A percentile compares a stretch with the other conserved stretches of the same genome.
Conservation (phyloP, 1,284 basidiomycete genomes). For the Pyrrhoderma lamaoense region DNA sequence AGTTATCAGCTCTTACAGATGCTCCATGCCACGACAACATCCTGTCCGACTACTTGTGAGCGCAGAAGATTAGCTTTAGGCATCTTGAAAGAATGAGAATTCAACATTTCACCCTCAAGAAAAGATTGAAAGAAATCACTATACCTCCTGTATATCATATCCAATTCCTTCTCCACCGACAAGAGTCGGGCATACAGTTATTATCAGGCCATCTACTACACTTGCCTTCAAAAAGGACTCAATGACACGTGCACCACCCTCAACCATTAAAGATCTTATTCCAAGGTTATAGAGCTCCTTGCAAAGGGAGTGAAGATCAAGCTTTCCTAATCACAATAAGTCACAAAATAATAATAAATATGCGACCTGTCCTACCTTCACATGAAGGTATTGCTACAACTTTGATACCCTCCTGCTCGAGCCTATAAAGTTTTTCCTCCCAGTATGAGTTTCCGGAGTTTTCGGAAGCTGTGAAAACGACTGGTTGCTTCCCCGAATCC, state of each 20-base stretch:
- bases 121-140: slow-evolving; percentile 5
- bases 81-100: slow-evolving; percentile 22
- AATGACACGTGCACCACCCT: slow-evolving; percentile 87
- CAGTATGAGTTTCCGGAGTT: slow-evolving; percentile 24
- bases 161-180: slow-evolving; percentile 71
- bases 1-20: not conserved
- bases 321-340: slow-evolving; percentile 18
- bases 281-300: slow-evolving; percentile 28
- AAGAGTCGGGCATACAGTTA: slow-evolving; percentile 78
- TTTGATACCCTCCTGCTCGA: slow-evolving; percentile 49
- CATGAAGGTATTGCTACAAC: slow-evolving; percentile 37
- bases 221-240: slow-evolving; percentile 57
- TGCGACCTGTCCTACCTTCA: slow-evolving; percentile 25
- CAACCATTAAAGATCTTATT: slow-evolving; percentile 84
- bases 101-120: too few relatives aligned
- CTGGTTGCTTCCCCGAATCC: slow-evolving; percentile 64
- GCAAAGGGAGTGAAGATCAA: slow-evolving; percentile 6
- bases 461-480: slow-evolving; percentile 46
- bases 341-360: slow-evolving; percentile 25
- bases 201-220: slow-evolving; percentile 64
- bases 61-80: slow-evolving; percentile 28
- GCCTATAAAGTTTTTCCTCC: slow-evolving; percentile 33
- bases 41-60: slow-evolving; percentile 36
- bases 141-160: slow-evolving; percentile 32
- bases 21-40: slow-evolving; percentile 31